phyloP scores from a whole-genome alignment of 441 rosid species.

The Aquilaria agallochum region DNA sequence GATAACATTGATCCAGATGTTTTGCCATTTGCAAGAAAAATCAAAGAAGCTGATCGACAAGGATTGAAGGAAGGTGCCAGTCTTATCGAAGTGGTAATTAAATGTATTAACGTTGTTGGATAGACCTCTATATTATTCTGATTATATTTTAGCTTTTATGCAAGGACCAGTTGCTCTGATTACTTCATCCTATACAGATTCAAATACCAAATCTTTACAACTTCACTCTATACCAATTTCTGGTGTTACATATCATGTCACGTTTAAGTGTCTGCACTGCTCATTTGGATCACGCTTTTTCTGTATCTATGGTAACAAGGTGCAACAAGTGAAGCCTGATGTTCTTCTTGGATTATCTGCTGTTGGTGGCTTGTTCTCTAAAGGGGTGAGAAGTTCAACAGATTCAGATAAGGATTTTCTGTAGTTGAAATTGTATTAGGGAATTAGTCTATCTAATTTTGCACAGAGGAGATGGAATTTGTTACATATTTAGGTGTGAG shows the following conservation, averaged over 20 bases:
- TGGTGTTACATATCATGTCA: neutral
- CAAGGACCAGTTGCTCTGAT: neutral
- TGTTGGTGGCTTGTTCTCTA: conserved; percentile 96
- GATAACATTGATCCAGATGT: conserved; percentile 79
- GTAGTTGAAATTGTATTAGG: no score
- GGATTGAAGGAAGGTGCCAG: conserved; percentile 91
- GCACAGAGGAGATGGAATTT: no score
- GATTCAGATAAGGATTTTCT: no score
- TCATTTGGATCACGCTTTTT: neutral
- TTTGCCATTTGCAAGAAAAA: conserved; percentile 79
- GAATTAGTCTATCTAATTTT: no score
- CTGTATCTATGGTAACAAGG: conserved; percentile 44
- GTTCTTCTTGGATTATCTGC: conserved; percentile 99
- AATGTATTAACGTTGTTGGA: no score
- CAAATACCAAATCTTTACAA: neutral
- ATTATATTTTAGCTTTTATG: neutral
- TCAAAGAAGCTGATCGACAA: conserved; percentile 82
- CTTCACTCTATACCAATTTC: neutral
- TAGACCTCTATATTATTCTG: no score
- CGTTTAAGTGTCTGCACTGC: conserved; percentile 3
- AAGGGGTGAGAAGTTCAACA: conserved; percentile 53
- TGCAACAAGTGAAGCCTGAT: conserved; percentile 92
- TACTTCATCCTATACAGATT: no score
- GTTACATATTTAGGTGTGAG: no score
- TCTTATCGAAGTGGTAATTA: conserved; percentile 84